A percentile compares a stretch with the other conserved stretches of the same genome.
Conservation (phyloP, 1,139 yeast genomes). For the Yamadazyma mexicana region DNA sequence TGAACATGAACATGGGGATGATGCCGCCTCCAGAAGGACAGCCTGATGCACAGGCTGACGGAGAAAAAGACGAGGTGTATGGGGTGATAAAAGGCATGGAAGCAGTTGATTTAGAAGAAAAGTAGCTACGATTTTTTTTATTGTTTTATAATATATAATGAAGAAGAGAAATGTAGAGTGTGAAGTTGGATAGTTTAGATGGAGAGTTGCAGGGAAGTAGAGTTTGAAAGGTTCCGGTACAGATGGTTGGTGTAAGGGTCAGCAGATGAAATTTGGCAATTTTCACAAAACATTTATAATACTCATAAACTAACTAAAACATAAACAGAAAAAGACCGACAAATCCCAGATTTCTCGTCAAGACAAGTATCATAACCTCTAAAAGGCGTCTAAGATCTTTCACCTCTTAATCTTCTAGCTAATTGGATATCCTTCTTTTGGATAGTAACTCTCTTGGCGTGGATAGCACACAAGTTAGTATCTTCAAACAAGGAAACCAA, state of each 20-base stretch:
- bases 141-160: not conserved
- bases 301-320: slow-evolving; percentile 1
- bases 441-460: slow-evolving; percentile 55
- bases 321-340: not conserved
- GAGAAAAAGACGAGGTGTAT: slow-evolving; percentile 3
- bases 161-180: too few species aligned
- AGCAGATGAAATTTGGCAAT: not conserved
- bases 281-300: slow-evolving; percentile 4
- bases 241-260: too few species aligned
- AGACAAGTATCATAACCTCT: not conserved
- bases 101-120: slow-evolving; percentile 6
- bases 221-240: too few species aligned
- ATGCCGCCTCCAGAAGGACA: slow-evolving; percentile 3
- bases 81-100: slow-evolving; percentile 8
- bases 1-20: slow-evolving; percentile 2
- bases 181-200: not conserved
- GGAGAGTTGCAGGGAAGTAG: too few species aligned
- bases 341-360: not conserved
- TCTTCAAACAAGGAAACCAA: slow-evolving; percentile 53
- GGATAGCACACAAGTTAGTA: slow-evolving; percentile 55
- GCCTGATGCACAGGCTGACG: slow-evolving; percentile 1
- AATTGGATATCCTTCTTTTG: slow-evolving; percentile 56
- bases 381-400: slow-evolving; percentile 36
- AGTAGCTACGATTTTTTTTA: slow-evolving; percentile 1
- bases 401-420: slow-evolving; percentile 57